A percentile compares a stretch with the other conserved stretches of the same genome.
Evolutionary conservation across 2,329 filamentous ascomycete genomes (phyloP).

Genomic region (Neocucurbitaria cava): DNA sequence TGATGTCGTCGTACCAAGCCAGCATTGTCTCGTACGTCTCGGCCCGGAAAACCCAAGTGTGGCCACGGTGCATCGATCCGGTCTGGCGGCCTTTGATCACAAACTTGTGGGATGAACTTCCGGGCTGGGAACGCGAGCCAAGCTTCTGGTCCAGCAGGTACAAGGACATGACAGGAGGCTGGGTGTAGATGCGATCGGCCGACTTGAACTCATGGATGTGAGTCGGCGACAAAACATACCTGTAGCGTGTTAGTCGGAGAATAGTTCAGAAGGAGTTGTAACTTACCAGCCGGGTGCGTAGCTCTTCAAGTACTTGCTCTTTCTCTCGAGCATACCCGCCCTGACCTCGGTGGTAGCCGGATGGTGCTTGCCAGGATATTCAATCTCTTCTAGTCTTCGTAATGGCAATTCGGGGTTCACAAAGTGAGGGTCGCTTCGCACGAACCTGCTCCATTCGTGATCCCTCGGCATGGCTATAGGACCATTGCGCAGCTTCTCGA

Average conservation of each 20-base stretch:
- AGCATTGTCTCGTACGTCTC: constrained; percentile 91
- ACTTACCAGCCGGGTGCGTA: constrained; percentile 92
- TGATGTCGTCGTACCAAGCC: constrained; percentile 95
- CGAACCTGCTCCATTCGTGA: constrained; percentile 85
- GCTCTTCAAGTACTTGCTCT: constrained; percentile 98
- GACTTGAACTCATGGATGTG: constrained; percentile 99
- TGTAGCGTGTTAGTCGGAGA: constrained; percentile 45
- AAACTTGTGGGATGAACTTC: constrained; percentile 93
- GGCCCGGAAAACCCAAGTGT: constrained; percentile 72
- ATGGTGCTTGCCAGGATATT: constrained; percentile 90
- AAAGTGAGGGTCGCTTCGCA: constrained; percentile 81
- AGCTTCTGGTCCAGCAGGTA: constrained; percentile 95
- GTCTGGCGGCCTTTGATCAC: constrained; percentile 96
- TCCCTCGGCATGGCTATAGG: constrained; percentile 95
- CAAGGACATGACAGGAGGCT: constrained; percentile 93
- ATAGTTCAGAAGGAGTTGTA: neutral
- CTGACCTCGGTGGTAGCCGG: constrained; percentile 83
- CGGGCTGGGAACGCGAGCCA: constrained; percentile 83
- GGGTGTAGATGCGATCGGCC: constrained; percentile 82
- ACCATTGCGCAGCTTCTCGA: constrained; percentile 82
- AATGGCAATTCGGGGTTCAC: constrained; percentile 84
- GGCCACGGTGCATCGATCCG: constrained; percentile 84
- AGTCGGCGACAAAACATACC: constrained; percentile 95
- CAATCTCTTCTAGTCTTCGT: constrained; percentile 79
- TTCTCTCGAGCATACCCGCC: constrained; percentile 90